A percentile compares a stretch with the other conserved stretches of the same genome.
phyloP scores from a whole-genome alignment of 2,329 filamentous ascomycete genomes.

The Sarocladiaceae sp. region DNA sequence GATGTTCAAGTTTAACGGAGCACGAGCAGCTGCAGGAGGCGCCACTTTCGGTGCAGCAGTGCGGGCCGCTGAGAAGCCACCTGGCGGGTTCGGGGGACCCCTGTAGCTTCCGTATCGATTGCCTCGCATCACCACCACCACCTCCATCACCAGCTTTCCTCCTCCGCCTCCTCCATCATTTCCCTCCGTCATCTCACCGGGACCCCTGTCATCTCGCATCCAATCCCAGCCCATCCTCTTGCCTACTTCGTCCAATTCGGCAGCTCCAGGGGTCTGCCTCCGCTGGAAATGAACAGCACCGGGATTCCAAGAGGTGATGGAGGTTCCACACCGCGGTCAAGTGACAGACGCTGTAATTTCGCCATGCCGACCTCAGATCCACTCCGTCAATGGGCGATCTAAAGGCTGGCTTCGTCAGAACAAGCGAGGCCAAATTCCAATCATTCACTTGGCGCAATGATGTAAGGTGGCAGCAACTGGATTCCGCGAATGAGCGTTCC shows the following conservation, averaged over 20 bases:
- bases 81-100: slow-evolving; percentile 6
- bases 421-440: not conserved
- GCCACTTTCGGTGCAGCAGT: not conserved
- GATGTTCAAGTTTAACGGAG: too few relatives aligned
- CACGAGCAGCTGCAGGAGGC: slow-evolving; percentile 5
- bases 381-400: not conserved
- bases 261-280: too few relatives aligned
- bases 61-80: slow-evolving; percentile 6
- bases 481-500: slow-evolving; percentile 6
- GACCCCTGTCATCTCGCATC: not conserved
- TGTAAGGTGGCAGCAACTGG: not conserved
- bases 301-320: not conserved
- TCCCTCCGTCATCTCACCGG: not conserved
- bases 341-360: slow-evolving; percentile 4
- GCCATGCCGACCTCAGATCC: not conserved
- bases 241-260: not conserved
- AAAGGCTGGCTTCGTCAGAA: too few relatives aligned
- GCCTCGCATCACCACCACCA: not conserved
- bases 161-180: not conserved
- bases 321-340: slow-evolving; percentile 3
- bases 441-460: not conserved
- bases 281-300: slow-evolving; percentile 1
- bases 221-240: not conserved
- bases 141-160: not conserved
- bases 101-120: not conserved